Evolutionary conservation across 2,329 filamentous ascomycete species (phyloP).

Genomic region (Mycocentrospora acerina): DNA sequence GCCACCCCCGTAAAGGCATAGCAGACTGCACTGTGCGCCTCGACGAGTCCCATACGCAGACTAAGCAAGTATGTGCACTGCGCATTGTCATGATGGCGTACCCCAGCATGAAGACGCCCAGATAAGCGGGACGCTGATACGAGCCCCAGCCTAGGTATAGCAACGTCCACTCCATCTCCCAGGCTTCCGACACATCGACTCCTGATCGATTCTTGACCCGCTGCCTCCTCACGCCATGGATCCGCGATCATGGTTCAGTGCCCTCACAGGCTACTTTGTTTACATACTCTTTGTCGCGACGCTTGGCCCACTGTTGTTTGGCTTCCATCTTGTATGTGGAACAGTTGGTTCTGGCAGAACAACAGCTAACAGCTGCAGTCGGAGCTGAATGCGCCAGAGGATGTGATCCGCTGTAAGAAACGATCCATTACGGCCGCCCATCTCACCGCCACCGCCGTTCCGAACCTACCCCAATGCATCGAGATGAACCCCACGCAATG

Average conservation of each 20-base stretch:
- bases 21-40: not conserved
- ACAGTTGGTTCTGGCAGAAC: not conserved
- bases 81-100: conserved; percentile 13
- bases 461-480: conserved; percentile 72
- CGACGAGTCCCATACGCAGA: not conserved
- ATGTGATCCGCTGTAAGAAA: conserved; percentile 84
- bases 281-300: conserved; percentile 75
- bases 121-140: conserved; percentile 8
- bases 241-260: conserved; percentile 43
- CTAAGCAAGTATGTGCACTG: conserved; percentile 11
- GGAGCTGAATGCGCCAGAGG: conserved; percentile 92
- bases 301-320: conserved; percentile 88
- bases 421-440: conserved; percentile 50
- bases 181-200: not conserved
- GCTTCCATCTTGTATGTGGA: conserved; percentile 76
- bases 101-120: not conserved
- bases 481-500: conserved; percentile 81
- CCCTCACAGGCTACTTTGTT: conserved; percentile 73
- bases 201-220: not conserved
- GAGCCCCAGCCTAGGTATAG: not conserved
- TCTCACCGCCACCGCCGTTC: conserved; percentile 30
- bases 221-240: conserved; percentile 35
- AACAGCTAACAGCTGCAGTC: conserved; percentile 57
- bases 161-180: not conserved
- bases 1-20: too few relatives aligned